Evolutionary conservation across 768 basidiomycete species (phyloP), one percentile per base, ranked within the genome.

Genomic region (Lentinula sp.): DNA sequence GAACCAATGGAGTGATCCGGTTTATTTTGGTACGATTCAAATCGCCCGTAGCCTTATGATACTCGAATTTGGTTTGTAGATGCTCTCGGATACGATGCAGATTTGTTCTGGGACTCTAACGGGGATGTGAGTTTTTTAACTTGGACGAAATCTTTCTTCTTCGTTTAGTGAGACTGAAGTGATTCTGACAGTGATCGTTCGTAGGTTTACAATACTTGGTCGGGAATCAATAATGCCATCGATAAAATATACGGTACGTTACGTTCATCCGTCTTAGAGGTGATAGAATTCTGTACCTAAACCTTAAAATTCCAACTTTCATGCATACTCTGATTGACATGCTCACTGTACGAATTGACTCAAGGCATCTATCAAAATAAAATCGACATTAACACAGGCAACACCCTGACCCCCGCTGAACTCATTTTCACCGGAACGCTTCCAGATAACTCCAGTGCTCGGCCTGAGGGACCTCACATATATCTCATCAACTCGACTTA

Each of bases 401-500:
- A 68, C 49, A 74, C 75, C 2, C 65, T 75, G 31, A 76, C 75
- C 5, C 70, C 71, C 1, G 73, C 75, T 2, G 60, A 70, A 57
- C 63, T 70, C 46, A 76, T 78, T 54, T 78, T 75, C 64, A 65
- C 64, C 2, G 76, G 76, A 9, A 76, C 73, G 15, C 69, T 78
- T 23, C 72, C 73, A 8, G 65, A 74, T 43, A 72, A 74, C 42
- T 68, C 74, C 1, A 64, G 63, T 43, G 71, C 4, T n/a, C 68
- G 76, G 5, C 76, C 76, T 5, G 76, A 78, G 64, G 76, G 76
- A 35, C 76, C 76, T 42, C 76, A 78, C 63, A 57, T 78, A 13
- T 77, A 78, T 61, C 64, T 63, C 46, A 70, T 76, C 63, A 72
- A 78, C 62, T 66, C 65, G 1, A 76, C 75, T 6, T 78, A 78